A percentile compares a stretch with the other conserved stretches of the same genome.
Evolutionary conservation across 257 asterid genomes (phyloP).

Genomic region (Eustoma russellianum): DNA sequence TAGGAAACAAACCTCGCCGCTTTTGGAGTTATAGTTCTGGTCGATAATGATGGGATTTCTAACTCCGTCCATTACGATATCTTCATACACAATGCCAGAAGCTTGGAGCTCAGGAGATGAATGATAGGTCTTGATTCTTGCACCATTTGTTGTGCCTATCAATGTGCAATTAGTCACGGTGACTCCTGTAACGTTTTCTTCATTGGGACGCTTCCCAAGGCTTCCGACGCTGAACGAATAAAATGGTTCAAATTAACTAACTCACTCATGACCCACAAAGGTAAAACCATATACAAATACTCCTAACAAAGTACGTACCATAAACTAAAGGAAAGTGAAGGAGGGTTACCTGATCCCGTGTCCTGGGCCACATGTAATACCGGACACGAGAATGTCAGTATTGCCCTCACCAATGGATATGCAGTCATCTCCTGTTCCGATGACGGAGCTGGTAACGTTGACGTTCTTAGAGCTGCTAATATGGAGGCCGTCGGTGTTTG

Average conservation of each 20-base stretch:
- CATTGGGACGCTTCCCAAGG: conserved; percentile 49
- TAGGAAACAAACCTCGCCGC: no score
- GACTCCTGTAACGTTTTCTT: conserved; percentile 28
- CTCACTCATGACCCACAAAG: no score
- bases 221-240: conserved; percentile 51
- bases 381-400: not conserved
- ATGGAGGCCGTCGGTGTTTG: conserved; percentile 78
- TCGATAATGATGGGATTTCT: conserved; percentile 65
- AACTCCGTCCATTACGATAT: conserved; percentile 36
- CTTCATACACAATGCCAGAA: conserved; percentile 28
- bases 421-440: conserved; percentile 42
- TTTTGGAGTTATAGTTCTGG: conserved; percentile 53
- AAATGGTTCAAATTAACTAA: not conserved
- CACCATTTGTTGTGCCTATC: conserved; percentile 57
- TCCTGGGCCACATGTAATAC: conserved; percentile 28
- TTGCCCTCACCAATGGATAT: conserved; percentile 23
- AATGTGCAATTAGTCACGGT: conserved; percentile 42
- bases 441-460: conserved; percentile 24
- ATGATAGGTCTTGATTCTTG: conserved; percentile 61
- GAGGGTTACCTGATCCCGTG: conserved; percentile 28
- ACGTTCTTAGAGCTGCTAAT: conserved; percentile 27
- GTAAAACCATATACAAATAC: not conserved
- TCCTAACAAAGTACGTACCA: no score
- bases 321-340: no score
- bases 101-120: conserved; percentile 31